phyloP scores from a whole-genome alignment of 1,139 yeast genomes.

The Yarrowia galli region DNA sequence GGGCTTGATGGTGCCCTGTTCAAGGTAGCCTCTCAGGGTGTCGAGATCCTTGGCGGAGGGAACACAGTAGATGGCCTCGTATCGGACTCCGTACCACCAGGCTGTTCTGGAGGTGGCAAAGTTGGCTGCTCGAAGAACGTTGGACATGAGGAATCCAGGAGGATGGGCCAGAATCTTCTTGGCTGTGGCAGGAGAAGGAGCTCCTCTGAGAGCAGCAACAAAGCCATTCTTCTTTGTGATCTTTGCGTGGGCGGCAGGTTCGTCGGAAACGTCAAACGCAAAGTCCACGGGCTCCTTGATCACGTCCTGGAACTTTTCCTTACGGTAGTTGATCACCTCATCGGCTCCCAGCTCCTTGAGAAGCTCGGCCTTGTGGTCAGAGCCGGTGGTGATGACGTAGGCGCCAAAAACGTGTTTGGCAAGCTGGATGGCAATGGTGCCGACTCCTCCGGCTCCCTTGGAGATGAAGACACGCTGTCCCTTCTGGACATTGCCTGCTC shows the following conservation, averaged over 20 bases:
- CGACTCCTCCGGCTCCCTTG: conserved; percentile 37
- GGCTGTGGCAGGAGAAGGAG: conserved; percentile 20
- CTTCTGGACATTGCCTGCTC: background rate
- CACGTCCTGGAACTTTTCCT: conserved; percentile 28
- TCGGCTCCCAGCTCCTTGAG: conserved; percentile 36
- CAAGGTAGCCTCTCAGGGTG: conserved; percentile 9
- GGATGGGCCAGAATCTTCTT: conserved; percentile 5
- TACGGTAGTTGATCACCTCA: conserved; percentile 32
- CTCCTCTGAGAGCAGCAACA: conserved; percentile 30
- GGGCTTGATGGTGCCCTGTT: conserved; percentile 28
- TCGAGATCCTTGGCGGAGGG: conserved; percentile 18
- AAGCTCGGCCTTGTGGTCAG: conserved; percentile 18
- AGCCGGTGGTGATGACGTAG: conserved; percentile 31
- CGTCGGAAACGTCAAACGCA: conserved; percentile 30
- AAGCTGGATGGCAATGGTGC: conserved; percentile 32
- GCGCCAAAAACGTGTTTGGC: conserved; percentile 38
- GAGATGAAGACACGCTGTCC: conserved; percentile 37
- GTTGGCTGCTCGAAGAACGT: conserved; percentile 25
- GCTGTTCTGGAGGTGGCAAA: conserved; percentile 19
- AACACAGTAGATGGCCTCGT: conserved; percentile 25
- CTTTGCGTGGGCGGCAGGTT: conserved; percentile 31
- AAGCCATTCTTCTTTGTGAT: conserved; percentile 28
- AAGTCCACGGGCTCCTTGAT: conserved; percentile 36
- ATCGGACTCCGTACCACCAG: conserved; percentile 35
- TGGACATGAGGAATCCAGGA: conserved; percentile 25